Evolutionary conservation across 148 eudicot species (phyloP).

Genomic region (Silene uniflora): DNA sequence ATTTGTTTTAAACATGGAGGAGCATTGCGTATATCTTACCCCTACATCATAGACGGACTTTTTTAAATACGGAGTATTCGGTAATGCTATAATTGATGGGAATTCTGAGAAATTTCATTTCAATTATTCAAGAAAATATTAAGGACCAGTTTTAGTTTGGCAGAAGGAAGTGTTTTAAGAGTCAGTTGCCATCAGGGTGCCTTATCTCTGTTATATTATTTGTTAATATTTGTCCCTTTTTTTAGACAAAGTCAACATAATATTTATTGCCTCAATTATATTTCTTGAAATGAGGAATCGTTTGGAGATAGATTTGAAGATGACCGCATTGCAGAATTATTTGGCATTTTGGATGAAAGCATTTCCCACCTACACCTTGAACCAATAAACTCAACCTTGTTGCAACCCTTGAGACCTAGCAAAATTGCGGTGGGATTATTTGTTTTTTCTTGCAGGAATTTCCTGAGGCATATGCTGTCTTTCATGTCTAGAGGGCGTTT

Average conservation of each 20-base stretch:
- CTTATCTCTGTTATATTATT: no score
- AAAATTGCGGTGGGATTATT: background rate
- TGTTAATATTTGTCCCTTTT: background rate
- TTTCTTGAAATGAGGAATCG: constrained; percentile 11
- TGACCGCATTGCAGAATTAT: background rate
- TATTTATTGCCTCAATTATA: background rate
- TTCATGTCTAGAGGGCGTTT: no score
- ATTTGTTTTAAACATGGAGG: no score
- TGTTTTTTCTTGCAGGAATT: background rate
- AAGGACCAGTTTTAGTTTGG: background rate
- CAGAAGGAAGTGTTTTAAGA: background rate
- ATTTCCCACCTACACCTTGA: background rate
- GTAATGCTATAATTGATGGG: no score
- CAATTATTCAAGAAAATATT: no score
- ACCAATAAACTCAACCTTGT: background rate
- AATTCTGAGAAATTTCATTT: no score
- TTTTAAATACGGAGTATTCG: no score
- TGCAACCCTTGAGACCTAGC: background rate
- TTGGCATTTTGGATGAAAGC: no score
- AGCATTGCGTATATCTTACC: background rate
- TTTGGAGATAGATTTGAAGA: background rate
- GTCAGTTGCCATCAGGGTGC: background rate
- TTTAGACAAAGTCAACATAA: background rate
- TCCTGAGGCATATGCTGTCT: background rate
- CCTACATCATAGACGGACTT: background rate